These are phyloP conservation scores for Deinandra increscens DNA, from an alignment of 129 eudicot species.

Conservation along the genomic window DNA sequence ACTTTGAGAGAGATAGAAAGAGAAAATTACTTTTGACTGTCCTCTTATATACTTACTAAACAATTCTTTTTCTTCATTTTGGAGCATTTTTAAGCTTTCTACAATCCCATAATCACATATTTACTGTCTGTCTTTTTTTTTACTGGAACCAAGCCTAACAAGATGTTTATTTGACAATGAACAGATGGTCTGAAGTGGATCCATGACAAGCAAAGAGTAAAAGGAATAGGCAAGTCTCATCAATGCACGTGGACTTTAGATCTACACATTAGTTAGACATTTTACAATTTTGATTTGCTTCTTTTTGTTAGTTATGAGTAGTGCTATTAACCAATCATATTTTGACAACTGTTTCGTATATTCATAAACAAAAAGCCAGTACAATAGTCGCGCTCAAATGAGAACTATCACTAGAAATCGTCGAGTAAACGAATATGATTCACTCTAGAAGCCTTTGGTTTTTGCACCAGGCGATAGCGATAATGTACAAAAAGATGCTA, in stretches of 20 bases:
- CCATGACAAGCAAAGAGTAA: slow-evolving; percentile 28
- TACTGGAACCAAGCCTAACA: slow-evolving; percentile 25
- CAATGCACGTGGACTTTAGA: slow-evolving; percentile 39
- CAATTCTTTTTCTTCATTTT: neutral
- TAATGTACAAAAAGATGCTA: slow-evolving; percentile 48
- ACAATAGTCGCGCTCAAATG: neutral
- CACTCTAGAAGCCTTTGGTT: slow-evolving; percentile 63
- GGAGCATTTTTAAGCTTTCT: neutral
- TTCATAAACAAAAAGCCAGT: neutral
- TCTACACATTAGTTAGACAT: slow-evolving; percentile 33
- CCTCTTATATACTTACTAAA: no score
- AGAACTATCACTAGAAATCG: neutral
- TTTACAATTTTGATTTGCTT: slow-evolving; percentile 24
- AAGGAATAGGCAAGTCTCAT: slow-evolving; percentile 31
- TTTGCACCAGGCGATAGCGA: slow-evolving; percentile 74
- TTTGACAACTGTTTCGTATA: slow-evolving; percentile 11
- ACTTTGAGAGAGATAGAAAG: no score
- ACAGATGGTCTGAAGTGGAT: slow-evolving; percentile 63
- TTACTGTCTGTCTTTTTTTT: neutral
- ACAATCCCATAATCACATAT: slow-evolving; percentile 20
- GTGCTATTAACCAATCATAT: slow-evolving; percentile 28
- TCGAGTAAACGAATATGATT: neutral
- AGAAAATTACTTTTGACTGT: no score
- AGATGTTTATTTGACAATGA: slow-evolving; percentile 18
- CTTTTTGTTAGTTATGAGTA: slow-evolving; percentile 39